Base-by-base conservation (phyloP, 2,329 filamentous ascomycete genomes). In the Fusarium sp. region DNA sequence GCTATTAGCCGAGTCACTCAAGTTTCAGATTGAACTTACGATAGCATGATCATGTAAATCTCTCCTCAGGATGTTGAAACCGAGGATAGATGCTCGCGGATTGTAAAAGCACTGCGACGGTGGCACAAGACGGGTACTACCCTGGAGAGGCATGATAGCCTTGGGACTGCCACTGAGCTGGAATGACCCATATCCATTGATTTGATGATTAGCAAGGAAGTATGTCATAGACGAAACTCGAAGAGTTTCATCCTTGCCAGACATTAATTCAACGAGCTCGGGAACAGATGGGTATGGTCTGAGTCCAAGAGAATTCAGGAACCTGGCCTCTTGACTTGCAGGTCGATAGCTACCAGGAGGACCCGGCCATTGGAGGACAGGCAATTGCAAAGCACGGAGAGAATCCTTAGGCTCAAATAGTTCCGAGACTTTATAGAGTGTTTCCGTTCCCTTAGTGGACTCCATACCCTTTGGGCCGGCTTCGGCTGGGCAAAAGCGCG, bases 21-120 rank as follows among this genome's bases (percentile, higher is more conserved):
- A 15, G 7, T 46, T 67, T 71, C 32, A 32, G 33, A 6, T 26
- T n/a, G n/a, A n/a, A 73, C 83, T 77, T 79, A 85, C 83, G 69
- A 80, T 85, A 18, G 94, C 93, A 83, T 98, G 93, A 14, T 87
- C 83, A 66, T 93, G 91, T n/a, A 98, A 85, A 70, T 96, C 93
- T 50, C 83, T 87, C 67, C 89, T 87, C 37, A 99, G 83, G 20
- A 97, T 91, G 30, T 90, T 86, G 76, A 97, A 98, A 0, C 93
- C 93, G 56, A 99, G 86, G 7, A 97, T 85, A 2, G 91, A 86
- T 26, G 93, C 93, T 44, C 88, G 88, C 41, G 91, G 88, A 73
- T 98, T 95, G 2, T 91, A 94, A 78, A 93, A 99, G 77, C 95
- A 98, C 64, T 90, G 88, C 3, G 87, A 88, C 0, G 95, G 95